Percentiles rank a stretch among this genome's conserved stretches.
These are phyloP conservation scores for Claviceps cyperi DNA, from an alignment of 2,329 filamentous ascomycete species.

Conservation along the genomic window DNA sequence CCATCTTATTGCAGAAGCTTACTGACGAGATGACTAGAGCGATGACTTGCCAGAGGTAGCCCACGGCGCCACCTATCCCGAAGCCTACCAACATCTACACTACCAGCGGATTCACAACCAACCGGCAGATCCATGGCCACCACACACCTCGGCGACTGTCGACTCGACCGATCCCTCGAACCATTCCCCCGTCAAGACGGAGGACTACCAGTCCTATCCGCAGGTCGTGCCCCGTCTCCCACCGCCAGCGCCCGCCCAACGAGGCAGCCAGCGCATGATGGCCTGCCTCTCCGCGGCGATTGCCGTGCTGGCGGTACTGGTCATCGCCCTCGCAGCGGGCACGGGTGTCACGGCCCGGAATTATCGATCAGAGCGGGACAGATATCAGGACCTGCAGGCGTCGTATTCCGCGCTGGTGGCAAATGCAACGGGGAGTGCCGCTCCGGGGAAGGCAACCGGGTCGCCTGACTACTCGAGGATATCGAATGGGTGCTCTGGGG, in stretches of 20 bases:
- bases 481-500: conserved; percentile 25
- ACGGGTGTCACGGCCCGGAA: conserved; percentile 27
- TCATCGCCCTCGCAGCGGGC: conserved; percentile 30
- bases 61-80: not conserved
- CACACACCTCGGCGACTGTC: not conserved
- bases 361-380: conserved; percentile 20
- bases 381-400: conserved; percentile 11
- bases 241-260: not conserved
- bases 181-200: not conserved
- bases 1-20: too few species aligned
- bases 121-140: not conserved
- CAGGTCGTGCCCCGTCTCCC: not conserved
- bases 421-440: not conserved
- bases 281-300: conserved; percentile 25
- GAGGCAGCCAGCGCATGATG: not conserved
- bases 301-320: conserved; percentile 23
- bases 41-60: conserved; percentile 1
- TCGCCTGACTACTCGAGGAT: conserved; percentile 10
- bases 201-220: conserved; percentile 1
- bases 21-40: not conserved
- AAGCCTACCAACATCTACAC: not conserved
- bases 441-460: not conserved
- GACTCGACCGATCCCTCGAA: not conserved
- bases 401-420: conserved; percentile 6
- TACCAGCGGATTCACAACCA: not conserved